Conservation (phyloP, 805 yeast genomes). For the Ogataea glucozyma region DNA sequence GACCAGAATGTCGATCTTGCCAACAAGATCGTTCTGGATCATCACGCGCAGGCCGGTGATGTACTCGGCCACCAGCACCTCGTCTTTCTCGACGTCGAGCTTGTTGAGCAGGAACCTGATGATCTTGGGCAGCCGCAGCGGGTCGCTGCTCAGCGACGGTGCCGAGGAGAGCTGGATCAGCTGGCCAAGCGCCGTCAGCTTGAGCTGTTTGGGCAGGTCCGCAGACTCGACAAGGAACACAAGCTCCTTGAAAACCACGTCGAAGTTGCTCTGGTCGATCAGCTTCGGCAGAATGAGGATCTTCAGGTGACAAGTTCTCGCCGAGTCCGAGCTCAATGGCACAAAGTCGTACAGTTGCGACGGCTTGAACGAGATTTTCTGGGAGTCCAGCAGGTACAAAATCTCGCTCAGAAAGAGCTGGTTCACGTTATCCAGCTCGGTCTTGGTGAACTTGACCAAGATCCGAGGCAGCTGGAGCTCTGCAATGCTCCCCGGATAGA, state of each 20-base stretch:
- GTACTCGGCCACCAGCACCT: conserved; percentile 55
- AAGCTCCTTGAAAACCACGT: conserved; percentile 57
- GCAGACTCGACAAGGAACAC: conserved; percentile 50
- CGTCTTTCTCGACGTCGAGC: conserved; percentile 27
- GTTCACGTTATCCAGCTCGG: conserved; percentile 11
- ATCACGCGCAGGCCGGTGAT: conserved; percentile 71
- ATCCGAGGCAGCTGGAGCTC: conserved; percentile 51
- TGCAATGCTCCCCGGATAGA: conserved; percentile 59
- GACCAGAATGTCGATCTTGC: conserved; percentile 55
- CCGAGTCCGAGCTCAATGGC: conserved; percentile 55
- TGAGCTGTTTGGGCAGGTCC: conserved; percentile 22
- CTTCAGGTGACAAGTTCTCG: conserved; percentile 49
- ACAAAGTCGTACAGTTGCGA: conserved; percentile 49
- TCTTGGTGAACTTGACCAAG: conserved; percentile 37
- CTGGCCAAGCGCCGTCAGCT: conserved; percentile 55
- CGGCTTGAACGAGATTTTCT: conserved; percentile 38
- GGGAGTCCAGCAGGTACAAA: conserved; percentile 31
- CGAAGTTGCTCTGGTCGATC: conserved; percentile 53
- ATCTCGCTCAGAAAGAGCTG: conserved; percentile 21
- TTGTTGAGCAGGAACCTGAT: conserved; percentile 64
- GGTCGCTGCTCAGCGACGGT: no score
- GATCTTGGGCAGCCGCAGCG: conserved; percentile 50
- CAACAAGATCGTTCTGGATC: conserved; percentile 61
- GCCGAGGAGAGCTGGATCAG: conserved; percentile 37
- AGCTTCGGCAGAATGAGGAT: conserved; percentile 60